Base-by-base conservation (phyloP, 805 yeast genomes). In the Trichomonascus vanleenenianus region DNA sequence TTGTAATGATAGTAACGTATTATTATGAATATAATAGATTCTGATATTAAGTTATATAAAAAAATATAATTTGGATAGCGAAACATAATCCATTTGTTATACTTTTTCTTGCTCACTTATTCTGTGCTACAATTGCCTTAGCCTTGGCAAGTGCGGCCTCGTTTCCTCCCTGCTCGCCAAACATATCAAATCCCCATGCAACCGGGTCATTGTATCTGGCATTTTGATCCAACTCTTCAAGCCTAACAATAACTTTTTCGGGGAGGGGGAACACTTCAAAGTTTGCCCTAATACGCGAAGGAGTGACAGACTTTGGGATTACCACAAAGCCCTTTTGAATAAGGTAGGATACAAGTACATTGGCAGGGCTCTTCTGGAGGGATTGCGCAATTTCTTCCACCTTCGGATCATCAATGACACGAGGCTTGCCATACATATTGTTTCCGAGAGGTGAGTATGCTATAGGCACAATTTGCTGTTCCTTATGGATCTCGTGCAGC, bases 391-490 rank as follows among this genome's bases (percentile, higher is more conserved):
- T 78, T 31, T 64, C 47, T 39, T 61, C 63, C 53, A 84, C 67
- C 14, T 66, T 55, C 30, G 73, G 72, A 56, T 82, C 76, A 39
- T 76, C 73, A 53, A 83, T 78, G 20, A 50, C 50, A 32, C 50
- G 46, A 32, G 22, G 30, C 19, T 39, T 19, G 30, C 41, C 41
- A 20, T 39, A 39, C 11, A 39, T 25, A 18, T 39, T 39, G 27
- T 39, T 39, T 11, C 88, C 91, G 53, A 85, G 69, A 19, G 95
- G 93, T 27, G 86, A 79, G 65, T 84, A 86, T 7, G 94, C 94
- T 60, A 81, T 82, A 45, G 82, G 61, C 30, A 69, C 61, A 49
- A 82, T 79, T 49, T 71, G 76, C 50, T 83, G 68, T 30, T 63
- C 58, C 45, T 69, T 65, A 61, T 79, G 71, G 62, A 59, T 81